Conservation (phyloP, 176 grass and related monocot genomes). For the Neostapfia colusana region DNA sequence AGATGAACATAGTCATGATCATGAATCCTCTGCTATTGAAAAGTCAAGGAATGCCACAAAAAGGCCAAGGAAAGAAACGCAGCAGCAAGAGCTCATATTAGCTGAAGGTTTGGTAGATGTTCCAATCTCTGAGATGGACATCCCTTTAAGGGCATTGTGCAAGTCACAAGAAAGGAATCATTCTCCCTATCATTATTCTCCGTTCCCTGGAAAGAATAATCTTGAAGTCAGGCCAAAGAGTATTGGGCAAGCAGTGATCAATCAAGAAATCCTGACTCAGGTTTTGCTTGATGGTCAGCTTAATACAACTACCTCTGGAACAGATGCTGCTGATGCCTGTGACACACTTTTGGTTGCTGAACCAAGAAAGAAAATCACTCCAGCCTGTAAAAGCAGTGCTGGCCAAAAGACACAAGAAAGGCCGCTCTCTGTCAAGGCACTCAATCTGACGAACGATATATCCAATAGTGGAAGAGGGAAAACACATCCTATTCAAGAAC, state of each 20-base stretch:
- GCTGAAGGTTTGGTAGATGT: constrained; percentile 14
- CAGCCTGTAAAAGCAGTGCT: constrained; percentile 15
- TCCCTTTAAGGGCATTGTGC: constrained; percentile 20
- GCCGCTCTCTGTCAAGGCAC: constrained; percentile 10
- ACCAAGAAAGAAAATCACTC: constrained; percentile 29
- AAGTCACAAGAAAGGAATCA: constrained; percentile 37
- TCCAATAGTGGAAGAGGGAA: constrained; percentile 1
- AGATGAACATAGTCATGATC: constrained; percentile 27
- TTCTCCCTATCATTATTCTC: too few relatives aligned
- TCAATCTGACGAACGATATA: constrained; percentile 16
- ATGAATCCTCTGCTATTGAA: constrained; percentile 23
- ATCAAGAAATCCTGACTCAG: constrained; percentile 23
- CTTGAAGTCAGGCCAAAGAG: constrained; percentile 24
- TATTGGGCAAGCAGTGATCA: constrained; percentile 27
- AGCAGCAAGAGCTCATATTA: neutral
- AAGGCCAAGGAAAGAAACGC: constrained; percentile 38
- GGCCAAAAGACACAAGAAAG: neutral
- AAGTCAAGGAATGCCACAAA: constrained; percentile 36
- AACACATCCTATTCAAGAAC: constrained; percentile 28
- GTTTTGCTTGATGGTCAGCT: constrained; percentile 31
- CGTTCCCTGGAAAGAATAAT: constrained; percentile 1
- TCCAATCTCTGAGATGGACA: constrained; percentile 28
- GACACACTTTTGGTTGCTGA: constrained; percentile 15
- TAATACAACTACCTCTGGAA: constrained; percentile 19
- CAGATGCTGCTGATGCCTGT: constrained; percentile 22